phyloP scores from a whole-genome alignment of 345 rosid genomes.

The Melaleuca quinquenervia region DNA sequence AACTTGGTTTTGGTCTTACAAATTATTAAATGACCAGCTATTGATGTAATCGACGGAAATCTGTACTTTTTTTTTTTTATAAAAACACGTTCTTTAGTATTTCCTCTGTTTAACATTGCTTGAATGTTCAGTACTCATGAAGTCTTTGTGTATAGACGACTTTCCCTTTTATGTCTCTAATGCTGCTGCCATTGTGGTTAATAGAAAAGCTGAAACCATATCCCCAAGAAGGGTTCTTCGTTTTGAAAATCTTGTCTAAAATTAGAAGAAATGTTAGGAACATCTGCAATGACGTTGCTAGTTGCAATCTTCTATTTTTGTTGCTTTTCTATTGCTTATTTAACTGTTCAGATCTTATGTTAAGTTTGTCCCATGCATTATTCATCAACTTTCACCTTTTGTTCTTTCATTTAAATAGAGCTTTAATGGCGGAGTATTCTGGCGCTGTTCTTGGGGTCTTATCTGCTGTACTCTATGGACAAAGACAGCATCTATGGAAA shows the following conservation, averaged over 20 bases:
- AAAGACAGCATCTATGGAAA: slow-evolving; percentile 66
- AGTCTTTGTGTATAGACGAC: background rate
- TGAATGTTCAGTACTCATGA: background rate
- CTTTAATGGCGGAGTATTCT: slow-evolving; percentile 90
- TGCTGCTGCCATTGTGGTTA: background rate
- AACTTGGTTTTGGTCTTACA: background rate
- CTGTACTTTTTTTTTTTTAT: background rate
- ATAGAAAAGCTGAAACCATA: background rate
- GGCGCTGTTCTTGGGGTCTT: slow-evolving; percentile 97
- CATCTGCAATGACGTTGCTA: background rate
- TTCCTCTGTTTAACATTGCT: background rate
- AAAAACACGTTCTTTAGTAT: background rate
- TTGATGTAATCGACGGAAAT: background rate
- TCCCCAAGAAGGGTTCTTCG: background rate
- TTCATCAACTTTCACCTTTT: background rate
- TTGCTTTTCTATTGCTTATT: background rate
- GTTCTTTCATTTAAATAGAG: slow-evolving; percentile 19
- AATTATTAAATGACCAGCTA: background rate
- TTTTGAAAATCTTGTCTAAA: background rate
- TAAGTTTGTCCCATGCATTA: background rate
- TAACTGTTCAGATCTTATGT: background rate
- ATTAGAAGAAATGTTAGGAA: background rate
- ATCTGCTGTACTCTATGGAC: slow-evolving; percentile 83
- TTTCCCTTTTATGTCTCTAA: background rate
- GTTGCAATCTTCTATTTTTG: background rate